phyloP scores from a whole-genome alignment of 371 early-diverging fungal genomes.

The Batrachochytrium dendrobatidis region DNA sequence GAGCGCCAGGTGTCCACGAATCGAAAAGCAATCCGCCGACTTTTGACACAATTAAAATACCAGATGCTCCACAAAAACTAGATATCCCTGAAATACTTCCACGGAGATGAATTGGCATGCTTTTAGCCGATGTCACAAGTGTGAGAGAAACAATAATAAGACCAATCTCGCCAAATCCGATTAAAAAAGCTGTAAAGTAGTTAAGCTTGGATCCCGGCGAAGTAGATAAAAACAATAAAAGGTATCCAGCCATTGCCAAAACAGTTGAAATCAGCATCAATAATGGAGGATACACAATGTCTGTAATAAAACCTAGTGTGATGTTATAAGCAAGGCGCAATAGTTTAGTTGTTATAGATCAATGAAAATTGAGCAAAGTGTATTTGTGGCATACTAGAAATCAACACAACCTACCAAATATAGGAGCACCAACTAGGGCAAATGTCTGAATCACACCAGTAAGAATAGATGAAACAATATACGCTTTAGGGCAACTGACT shows the following conservation, averaged over 20 bases:
- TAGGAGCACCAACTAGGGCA: conserved; percentile 59
- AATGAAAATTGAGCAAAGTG: too few relatives aligned
- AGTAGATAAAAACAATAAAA: conserved; percentile 48
- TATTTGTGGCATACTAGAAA: too few relatives aligned
- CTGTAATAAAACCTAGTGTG: conserved; percentile 6
- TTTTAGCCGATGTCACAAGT: conserved; percentile 44
- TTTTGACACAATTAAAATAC: conserved; percentile 51
- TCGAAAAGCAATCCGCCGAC: conserved; percentile 59
- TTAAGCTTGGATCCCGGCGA: conserved; percentile 50
- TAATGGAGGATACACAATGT: conserved; percentile 39
- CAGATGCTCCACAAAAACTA: conserved; percentile 59
- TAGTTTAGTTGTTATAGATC: conserved; percentile 3
- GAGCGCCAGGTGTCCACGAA: conserved; percentile 50
- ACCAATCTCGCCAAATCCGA: conserved; percentile 69
- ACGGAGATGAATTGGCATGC: conserved; percentile 42
- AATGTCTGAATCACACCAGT: conserved; percentile 64
- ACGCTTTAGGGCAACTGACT: conserved; percentile 31
- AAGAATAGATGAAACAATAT: conserved; percentile 49
- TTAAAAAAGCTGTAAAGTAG: conserved; percentile 45
- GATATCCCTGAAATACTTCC: conserved; percentile 66
- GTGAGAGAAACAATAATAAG: conserved; percentile 66
- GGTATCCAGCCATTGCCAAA: conserved; percentile 49
- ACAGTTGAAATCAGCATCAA: conserved; percentile 47
- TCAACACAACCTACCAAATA: conserved; percentile 47
- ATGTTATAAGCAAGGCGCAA: conserved; percentile 12